Base-by-base conservation (phyloP, 495 filamentous ascomycete species). In the Podospora conica region DNA sequence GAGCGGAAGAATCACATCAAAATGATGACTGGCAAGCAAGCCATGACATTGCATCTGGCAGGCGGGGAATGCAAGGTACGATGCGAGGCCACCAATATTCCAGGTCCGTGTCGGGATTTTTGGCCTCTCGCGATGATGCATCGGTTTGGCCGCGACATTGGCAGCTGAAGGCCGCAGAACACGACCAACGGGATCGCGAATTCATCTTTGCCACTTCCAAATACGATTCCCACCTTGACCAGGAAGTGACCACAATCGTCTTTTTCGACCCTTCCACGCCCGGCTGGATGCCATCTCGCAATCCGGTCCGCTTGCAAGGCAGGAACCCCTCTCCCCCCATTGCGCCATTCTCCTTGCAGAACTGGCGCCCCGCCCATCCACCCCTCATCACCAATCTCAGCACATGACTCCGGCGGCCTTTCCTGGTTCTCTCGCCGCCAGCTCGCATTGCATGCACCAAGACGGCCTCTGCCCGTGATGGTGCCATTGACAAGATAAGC, bases 281-380 rank as follows among this genome's bases (percentile, higher is more conserved):
- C 10, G 18, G 20, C 28, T 25, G 29, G 21, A 23, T 27, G 61
- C 33, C 11, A 1, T 9, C 28, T 9, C 33, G 18, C 40, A 48
- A 48, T 48, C 61, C 21, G 9, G 28, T 21, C 23, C 61, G 25
- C 12, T 53, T 18, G 55, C 20, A 57, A 57, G 25, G 40, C 40
- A 48, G 15, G 15, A 48, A 15, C 33, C 33, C 33, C 15, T 40
- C 33, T 22, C 21, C 28, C 55, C 62, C 57, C 62, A 64, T 64
- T 57, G 53, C 63, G 63, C 63, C 63, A 64, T 64, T 58, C 53
- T 31, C 23, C 15, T 58, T 64, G 63, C 53, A 64, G 63, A 58
- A 23, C 24, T 9, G 63, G 63, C 63, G 63, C n/a, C 29, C 24
- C n/a, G 20, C n/a, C 24, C 20, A 29, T 24, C 29, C 21, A 53